A percentile compares a stretch with the other conserved stretches of the same genome.
Evolutionary conservation across 1,139 yeast genomes (phyloP).

Genomic region (Candida tropicalis): DNA sequence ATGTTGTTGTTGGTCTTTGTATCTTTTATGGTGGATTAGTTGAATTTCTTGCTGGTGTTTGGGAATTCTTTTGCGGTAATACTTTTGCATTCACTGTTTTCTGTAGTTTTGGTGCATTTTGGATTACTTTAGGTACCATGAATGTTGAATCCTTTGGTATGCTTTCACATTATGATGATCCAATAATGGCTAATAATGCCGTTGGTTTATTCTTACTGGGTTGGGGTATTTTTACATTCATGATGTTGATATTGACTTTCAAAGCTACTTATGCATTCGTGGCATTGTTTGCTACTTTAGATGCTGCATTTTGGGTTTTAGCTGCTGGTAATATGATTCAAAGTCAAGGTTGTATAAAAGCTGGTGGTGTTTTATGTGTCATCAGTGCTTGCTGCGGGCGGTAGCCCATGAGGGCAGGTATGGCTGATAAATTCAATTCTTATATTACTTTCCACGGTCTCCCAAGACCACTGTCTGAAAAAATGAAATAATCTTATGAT

Average conservation of each 20-base stretch:
- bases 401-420: conserved; percentile 43
- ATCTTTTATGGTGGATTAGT: conserved; percentile 51
- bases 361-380: conserved; percentile 48
- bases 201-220: conserved; percentile 45
- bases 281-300: conserved; percentile 36
- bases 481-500: neutral
- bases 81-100: conserved; percentile 47
- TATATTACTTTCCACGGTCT: conserved; percentile 4
- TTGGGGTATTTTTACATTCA: conserved; percentile 48
- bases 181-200: conserved; percentile 31
- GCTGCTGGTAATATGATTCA: conserved; percentile 45
- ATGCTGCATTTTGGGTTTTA: conserved; percentile 42
- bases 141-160: conserved; percentile 50
- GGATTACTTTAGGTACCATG: conserved; percentile 45
- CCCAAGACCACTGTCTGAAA: conserved; percentile 2
- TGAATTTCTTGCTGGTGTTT: conserved; percentile 52
- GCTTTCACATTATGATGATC: conserved; percentile 51
- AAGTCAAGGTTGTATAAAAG: conserved; percentile 32
- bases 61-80: conserved; percentile 48
- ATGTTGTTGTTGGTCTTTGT: conserved; percentile 47
- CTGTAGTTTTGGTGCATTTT: conserved; percentile 46
- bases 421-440: conserved; percentile 19
- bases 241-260: conserved; percentile 40
- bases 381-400: conserved; percentile 45
- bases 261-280: conserved; percentile 48